Evolutionary conservation across 371 early-diverging fungal genomes (phyloP).

Genomic region (Lichtheimia corymbifera): DNA sequence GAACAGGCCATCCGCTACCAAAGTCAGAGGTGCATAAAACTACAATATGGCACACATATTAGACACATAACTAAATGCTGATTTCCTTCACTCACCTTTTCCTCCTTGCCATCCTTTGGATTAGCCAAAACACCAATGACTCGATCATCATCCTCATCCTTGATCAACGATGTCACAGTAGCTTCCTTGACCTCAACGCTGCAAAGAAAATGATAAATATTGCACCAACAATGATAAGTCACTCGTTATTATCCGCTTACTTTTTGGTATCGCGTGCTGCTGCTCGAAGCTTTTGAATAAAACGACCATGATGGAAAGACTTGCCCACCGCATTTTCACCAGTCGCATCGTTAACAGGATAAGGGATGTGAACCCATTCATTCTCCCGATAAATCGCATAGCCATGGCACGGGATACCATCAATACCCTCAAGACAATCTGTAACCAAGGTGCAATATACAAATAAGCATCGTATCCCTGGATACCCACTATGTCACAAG

Average conservation of each 20-base stretch:
- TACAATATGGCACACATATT: neutral
- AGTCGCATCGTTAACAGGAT: conserved; percentile 50
- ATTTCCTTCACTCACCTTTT: conserved; percentile 17
- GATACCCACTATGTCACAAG: neutral
- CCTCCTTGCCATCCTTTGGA: conserved; percentile 24
- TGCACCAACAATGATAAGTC: neutral
- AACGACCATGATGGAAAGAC: conserved; percentile 94
- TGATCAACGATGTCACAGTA: conserved; percentile 63
- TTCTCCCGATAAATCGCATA: conserved; percentile 75
- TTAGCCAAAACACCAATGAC: conserved; percentile 56
- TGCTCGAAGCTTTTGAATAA: conserved; percentile 82
- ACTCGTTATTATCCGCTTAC: conserved; percentile 25
- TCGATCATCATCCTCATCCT: conserved; percentile 37
- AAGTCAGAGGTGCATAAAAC: conserved; percentile 61
- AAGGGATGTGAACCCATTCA: conserved; percentile 62
- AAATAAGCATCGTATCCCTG: neutral
- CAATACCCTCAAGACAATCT: conserved; percentile 85
- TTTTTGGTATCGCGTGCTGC: conserved; percentile 63
- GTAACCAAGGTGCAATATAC: neutral
- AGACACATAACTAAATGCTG: too few relatives aligned
- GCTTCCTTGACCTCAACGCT: conserved; percentile 78
- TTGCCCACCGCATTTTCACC: conserved; percentile 60
- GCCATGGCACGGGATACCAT: conserved; percentile 84
- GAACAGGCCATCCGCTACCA: conserved; percentile 76
- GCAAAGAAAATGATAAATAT: conserved; percentile 1